Conservation (phyloP, 1,139 yeast genomes). For the Chernovozyma aurita region DNA sequence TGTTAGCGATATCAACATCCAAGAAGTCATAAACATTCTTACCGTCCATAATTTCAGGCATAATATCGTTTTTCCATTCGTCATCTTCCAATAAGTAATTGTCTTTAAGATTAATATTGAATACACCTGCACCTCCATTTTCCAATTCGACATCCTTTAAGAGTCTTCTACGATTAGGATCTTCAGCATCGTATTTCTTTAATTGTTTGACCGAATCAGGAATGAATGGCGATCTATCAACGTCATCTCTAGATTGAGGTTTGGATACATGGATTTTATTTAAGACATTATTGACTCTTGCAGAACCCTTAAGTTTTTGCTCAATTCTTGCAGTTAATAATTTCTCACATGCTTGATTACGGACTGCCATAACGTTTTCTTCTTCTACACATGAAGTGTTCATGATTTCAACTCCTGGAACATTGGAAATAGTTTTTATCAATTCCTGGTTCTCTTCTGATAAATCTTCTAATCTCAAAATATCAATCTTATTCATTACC, state of each 20-base stretch:
- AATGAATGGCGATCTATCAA: constrained; percentile 71
- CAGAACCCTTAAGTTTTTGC: constrained; percentile 90
- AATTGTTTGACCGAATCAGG: constrained; percentile 63
- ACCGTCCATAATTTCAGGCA: constrained; percentile 97
- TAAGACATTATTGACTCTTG: constrained; percentile 82
- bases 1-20: constrained; percentile 92
- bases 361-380: constrained; percentile 91
- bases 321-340: constrained; percentile 93
- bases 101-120: constrained; percentile 87
- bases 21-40: constrained; percentile 95
- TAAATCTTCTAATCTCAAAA: constrained; percentile 79
- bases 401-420: constrained; percentile 87
- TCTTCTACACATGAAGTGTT: constrained; percentile 91
- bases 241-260: constrained; percentile 86
- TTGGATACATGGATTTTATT: constrained; percentile 93
- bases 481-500: constrained; percentile 92
- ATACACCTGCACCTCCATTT: constrained; percentile 99
- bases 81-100: constrained; percentile 89
- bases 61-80: constrained; percentile 94
- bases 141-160: constrained; percentile 89
- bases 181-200: constrained; percentile 69
- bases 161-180: constrained; percentile 76
- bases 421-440: constrained; percentile 55
- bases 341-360: constrained; percentile 97
- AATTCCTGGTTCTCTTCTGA: constrained; percentile 71